Base-by-base conservation (phyloP, 140 eudicot species). In the Oenanthe javanica region DNA sequence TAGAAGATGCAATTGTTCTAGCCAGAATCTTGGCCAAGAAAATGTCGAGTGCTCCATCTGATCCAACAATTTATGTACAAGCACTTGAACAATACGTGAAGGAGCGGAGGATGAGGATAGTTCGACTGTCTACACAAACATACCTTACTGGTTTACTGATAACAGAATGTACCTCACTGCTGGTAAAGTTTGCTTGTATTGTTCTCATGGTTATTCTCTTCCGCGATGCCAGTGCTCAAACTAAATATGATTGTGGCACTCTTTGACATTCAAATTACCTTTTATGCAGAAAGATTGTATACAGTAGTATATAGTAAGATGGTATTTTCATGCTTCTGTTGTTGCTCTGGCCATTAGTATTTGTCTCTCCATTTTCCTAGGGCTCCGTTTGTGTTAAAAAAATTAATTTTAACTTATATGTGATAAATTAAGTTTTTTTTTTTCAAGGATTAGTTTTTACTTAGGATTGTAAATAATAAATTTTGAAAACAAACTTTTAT, bases 1-100 rank as follows among this genome's bases (percentile, higher is more conserved):
- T 91, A 72, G 89, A 89, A 85, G 97, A 91, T 82, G 89, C 97
- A 4, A 72, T 91, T 9, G 93, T 89, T 78, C 75, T 91, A 8
- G 92, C 86, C 66, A 86, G 92, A 86, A 79, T 73, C 73, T 66
- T 91, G 80, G 77, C 87, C 25, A 78, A 80, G 21, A 81, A 82
- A 45, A 1, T 48, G 82, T 79, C 23, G 2, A 49, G 43, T 25
- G 48, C 77, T 75, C 36, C 72, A 45, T 40, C 45, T 72, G 78
- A 47, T 79, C 23, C 42, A 45, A 72, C 45, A 4, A 71, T 76
- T 11, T 45, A 85, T 45, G 87, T n/a, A 64, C 84, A 84, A 64
- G 91, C 92, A 10, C 51, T 91, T 12, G 89, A 87, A 69, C 48
- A 59, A 31, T 89, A 86, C 77, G 76, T 85, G 43, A 86, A 75